Evolutionary conservation across 176 grass and related monocot genomes (phyloP), one percentile per base, ranked within the genome.

Genomic region (Musa troglodytarum): DNA sequence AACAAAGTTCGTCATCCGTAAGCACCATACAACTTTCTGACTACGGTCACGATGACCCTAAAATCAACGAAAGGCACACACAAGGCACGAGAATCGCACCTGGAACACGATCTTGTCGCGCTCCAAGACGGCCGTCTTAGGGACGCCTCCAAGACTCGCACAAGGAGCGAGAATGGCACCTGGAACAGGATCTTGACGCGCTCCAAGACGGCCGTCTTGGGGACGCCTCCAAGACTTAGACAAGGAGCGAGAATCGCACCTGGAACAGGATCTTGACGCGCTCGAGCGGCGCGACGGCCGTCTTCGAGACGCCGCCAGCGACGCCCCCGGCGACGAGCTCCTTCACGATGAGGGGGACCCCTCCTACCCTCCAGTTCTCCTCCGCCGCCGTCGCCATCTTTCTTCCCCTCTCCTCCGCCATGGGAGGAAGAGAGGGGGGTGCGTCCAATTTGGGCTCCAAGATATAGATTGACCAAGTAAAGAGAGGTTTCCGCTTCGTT

Each of bases 181-280:
- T 91, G 90, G 68, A 98, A 93, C 28, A 98, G 88, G 75, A 98
- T 98, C 80, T 93, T 98, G 80, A 98, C 90, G 77, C 94, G 94
- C 78, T 98, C 88, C 68, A 88, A 86, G 20, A 93, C 94, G 75
- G 90, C 82, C 15, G 90, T 87, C 84, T 91, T 93, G 76, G 95
- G 88, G 68, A 93, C 74, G 28, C 88, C 94, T 11, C 94, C 94
- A 2, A 17, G 9, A 8, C 63, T 66, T 1, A 26, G 2, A 19
- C n/a, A 1, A 43, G 10, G 20, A 22, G 9, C 49, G 62, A 21
- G 49, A 65, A 73, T 15, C 54, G 70, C 65, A 81, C 94, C 94
- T 93, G 90, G 68, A 98, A 93, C 28, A 98, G 88, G 75, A 98
- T 98, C 80, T 93, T 98, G 80, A 98, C 90, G 77, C 94, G 94